Evolutionary conservation across 495 filamentous ascomycete genomes (phyloP).

Genomic region (Staphylotrichum tortipilum): DNA sequence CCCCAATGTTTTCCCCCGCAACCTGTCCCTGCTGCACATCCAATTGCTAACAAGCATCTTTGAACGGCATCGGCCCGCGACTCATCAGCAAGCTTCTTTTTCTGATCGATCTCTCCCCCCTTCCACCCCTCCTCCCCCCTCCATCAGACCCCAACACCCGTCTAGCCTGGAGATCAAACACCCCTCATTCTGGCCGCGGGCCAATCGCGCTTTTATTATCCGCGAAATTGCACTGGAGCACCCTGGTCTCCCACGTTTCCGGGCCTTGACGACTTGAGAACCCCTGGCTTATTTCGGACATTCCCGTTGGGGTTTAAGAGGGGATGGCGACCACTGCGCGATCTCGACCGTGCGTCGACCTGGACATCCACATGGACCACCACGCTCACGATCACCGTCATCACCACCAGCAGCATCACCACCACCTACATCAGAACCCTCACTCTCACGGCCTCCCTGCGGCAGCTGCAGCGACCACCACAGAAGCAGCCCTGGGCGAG

Average conservation of each 20-base stretch:
- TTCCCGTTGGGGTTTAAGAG: conserved; percentile 11
- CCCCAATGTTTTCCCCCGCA: not conserved
- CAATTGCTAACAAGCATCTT: conserved; percentile 25
- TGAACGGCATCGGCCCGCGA: too few relatives aligned
- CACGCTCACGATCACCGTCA: not conserved
- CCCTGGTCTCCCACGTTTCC: conserved; percentile 10
- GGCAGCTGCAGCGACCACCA: too few relatives aligned
- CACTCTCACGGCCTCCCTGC: too few relatives aligned
- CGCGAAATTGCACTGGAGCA: conserved; percentile 26
- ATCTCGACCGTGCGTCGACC: conserved; percentile 12
- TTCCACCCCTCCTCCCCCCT: too few relatives aligned
- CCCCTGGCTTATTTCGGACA: conserved; percentile 19
- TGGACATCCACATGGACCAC: conserved; percentile 19
- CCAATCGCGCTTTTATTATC: conserved; percentile 23
- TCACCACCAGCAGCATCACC: too few relatives aligned
- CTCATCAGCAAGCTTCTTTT: conserved; percentile 15
- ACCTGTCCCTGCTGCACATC: conserved; percentile 7
- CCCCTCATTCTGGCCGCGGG: conserved; percentile 4
- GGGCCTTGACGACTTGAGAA: conserved; percentile 6
- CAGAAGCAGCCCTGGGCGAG: conserved; percentile 21
- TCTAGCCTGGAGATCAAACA: conserved; percentile 20
- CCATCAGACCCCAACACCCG: conserved; percentile 3
- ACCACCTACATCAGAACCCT: too few relatives aligned
- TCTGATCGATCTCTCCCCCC: conserved; percentile 21
- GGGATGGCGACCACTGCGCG: conserved; percentile 21